Evolutionary conservation across 345 rosid genomes (phyloP), one percentile per base, ranked within the genome.

Genomic region (Moricandia moricandioides): DNA sequence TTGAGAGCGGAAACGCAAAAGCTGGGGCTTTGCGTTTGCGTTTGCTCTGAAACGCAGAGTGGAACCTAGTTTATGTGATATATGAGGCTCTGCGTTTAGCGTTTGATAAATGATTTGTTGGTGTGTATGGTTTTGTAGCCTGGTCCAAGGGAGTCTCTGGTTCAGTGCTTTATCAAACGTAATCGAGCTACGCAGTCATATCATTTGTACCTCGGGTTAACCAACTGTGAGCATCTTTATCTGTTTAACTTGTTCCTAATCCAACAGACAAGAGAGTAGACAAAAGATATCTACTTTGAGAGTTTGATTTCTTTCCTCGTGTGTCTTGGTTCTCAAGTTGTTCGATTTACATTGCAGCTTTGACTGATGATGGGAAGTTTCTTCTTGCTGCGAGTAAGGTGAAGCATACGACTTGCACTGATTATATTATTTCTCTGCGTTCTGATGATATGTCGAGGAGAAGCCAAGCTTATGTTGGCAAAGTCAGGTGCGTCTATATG

Each of bases 301-400:
- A 61, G 33, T 61, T 40, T 69, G 9, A 35, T 54, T 6, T 24
- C n/a, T 4, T 12, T 10, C 31, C 16, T 29, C 30, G 18, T 17
- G 45, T 73, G 13, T 65, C 40, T 55, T 62, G 39, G 49, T 35
- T 62, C 37, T 18, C 18, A 6, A 17, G 17, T 34, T 33, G 30
- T 39, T 77, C n/a, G 37, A 4, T 56, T 24, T 2, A 12, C 7
- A 43, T 43, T 9, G 76, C 85, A 93, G 98, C 91, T 62, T 83
- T 88, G 75, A 84, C 85, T 70, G 96, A 88, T 68, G 88, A 87
- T 76, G 98, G 96, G 6, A 89, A 91, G 87, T 89, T 93, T 71
- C 91, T 91, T 80, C 91, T 93, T 9, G 87, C 89, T 81, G 98
- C 97, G 54, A 82, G 82, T 81, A 91, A 84, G 86, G 74, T 82